Base-by-base conservation (phyloP, 2,329 filamentous ascomycete genomes). In the Ciborinia camelliae region DNA sequence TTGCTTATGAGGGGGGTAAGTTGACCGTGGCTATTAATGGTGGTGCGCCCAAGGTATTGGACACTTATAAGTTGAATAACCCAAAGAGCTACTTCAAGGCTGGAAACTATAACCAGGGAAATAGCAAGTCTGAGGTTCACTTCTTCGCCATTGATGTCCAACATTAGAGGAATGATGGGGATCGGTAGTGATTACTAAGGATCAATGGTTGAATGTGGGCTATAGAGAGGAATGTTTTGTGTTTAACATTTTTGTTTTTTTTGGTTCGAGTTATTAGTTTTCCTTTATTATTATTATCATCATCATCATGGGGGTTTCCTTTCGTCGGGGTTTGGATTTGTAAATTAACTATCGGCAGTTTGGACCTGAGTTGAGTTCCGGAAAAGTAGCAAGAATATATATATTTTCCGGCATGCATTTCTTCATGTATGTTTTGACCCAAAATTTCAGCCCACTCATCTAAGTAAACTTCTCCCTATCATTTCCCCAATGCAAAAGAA, bases 21-120 rank as follows among this genome's bases (percentile, higher is more conserved):
- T 68, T 80, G 35, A 74, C 71, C 1, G 71, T 77, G 5, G 68
- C 66, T 43, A 69, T 77, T 61, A 75, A 77, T 66, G 74, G 72
- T 3, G 71, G 63, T 3, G n/a, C 65, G 4, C 54, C 68, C 28
- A 67, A 73, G 65, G 68, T 64, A 4, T 63, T 77, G 30, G 67
- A 67, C 62, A 76, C 74, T 1, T 74, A 72, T 53, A 62, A 71
- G 10, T 69, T 76, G 23, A 67, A 73, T 60, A 68, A 65, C 4
- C 76, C 76, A 4, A 58, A 65, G 20, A 76, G 75, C 66, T 78
- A 77, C 67, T 78, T 77, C 71, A 78, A 78, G 71, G 74, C 69
- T 8, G 76, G 76, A 35, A 76, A 77, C 63, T 78, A 78, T 64
- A 77, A 77, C 66, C 75, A 78, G 66, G 68, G 67, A 8, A 45